Evolutionary conservation across 345 rosid genomes (phyloP).

Genomic region (Sonneratia alba): DNA sequence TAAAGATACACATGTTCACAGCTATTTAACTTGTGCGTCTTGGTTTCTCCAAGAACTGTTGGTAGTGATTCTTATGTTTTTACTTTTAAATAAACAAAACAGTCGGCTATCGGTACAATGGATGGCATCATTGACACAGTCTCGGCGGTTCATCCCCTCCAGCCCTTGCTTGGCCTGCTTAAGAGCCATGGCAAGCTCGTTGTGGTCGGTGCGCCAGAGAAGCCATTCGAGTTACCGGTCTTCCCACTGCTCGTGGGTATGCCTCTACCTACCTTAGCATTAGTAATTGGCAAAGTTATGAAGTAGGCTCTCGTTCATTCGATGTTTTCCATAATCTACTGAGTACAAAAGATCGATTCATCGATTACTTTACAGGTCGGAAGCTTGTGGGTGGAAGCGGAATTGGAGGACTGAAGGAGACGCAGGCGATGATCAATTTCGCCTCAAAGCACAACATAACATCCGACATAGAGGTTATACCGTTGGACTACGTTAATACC

Average conservation of each 20-base stretch:
- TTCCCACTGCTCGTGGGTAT: conserved; percentile 29
- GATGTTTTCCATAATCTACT: neutral
- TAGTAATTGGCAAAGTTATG: neutral
- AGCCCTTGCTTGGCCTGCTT: conserved; percentile 24
- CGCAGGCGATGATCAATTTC: conserved; percentile 23
- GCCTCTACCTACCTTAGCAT: neutral
- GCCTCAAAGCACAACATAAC: conserved; percentile 13
- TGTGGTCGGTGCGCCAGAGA: conserved; percentile 30
- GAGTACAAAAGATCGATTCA: neutral
- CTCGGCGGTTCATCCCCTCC: conserved; percentile 21
- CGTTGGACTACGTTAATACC: conserved; percentile 18
- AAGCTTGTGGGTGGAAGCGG: conserved; percentile 15
- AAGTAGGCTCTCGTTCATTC: neutral
- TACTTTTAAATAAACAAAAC: neutral
- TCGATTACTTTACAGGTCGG: conserved; percentile 9
- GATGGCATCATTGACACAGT: conserved; percentile 37
- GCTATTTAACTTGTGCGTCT: too few relatives aligned
- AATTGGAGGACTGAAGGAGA: conserved; percentile 24
- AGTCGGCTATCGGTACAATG: conserved; percentile 22
- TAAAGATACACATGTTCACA: too few relatives aligned
- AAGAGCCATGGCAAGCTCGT: conserved; percentile 30
- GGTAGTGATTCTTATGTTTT: neutral
- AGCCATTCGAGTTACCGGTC: conserved; percentile 26
- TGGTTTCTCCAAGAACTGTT: too few relatives aligned
- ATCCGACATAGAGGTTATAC: conserved; percentile 15